These are phyloP conservation scores for Ganoderma resinaceum DNA, from an alignment of 1,284 basidiomycete species.

Conservation along the genomic window DNA sequence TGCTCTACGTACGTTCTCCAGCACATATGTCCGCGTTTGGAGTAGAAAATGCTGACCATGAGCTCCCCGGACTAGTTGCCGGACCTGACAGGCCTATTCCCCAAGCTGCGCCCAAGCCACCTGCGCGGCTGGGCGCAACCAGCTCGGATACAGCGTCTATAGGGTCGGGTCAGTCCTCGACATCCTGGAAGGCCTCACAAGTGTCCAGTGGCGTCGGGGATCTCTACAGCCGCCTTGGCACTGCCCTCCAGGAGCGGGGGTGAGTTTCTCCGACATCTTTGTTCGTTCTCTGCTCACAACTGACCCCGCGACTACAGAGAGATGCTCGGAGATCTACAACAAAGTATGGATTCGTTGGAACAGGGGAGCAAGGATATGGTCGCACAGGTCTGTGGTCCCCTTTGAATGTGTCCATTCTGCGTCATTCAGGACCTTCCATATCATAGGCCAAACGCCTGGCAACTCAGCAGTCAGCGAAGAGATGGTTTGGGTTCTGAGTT, in stretches of 20 bases:
- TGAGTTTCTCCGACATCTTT: slow-evolving; percentile 38
- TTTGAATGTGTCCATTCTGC: slow-evolving; percentile 5
- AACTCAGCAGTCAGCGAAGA: slow-evolving; percentile 63
- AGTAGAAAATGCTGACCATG: slow-evolving; percentile 10
- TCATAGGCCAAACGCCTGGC: slow-evolving; percentile 66
- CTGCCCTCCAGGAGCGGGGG: slow-evolving; percentile 71
- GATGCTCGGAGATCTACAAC: slow-evolving; percentile 64
- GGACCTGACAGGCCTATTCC: slow-evolving; percentile 64
- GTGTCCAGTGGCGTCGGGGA: slow-evolving; percentile 49
- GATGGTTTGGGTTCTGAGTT: slow-evolving; percentile 62
- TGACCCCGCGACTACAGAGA: slow-evolving; percentile 47
- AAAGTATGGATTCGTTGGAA: slow-evolving; percentile 66
- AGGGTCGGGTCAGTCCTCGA: slow-evolving; percentile 21
- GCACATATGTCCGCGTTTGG: background rate
- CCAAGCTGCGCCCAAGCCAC: slow-evolving; percentile 24
- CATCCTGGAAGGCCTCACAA: slow-evolving; percentile 32
- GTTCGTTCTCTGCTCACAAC: background rate
- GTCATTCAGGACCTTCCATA: background rate
- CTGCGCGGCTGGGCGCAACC: slow-evolving; percentile 12
- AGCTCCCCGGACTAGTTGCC: slow-evolving; percentile 52
- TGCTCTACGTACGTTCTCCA: slow-evolving; percentile 53
- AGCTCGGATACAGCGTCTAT: slow-evolving; percentile 13
- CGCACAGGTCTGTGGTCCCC: slow-evolving; percentile 52
- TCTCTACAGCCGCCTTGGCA: slow-evolving; percentile 53
- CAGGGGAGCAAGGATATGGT: slow-evolving; percentile 72